Base-by-base conservation (phyloP, 1,139 yeast genomes). In the Scheffersomyces cryptocercus region DNA sequence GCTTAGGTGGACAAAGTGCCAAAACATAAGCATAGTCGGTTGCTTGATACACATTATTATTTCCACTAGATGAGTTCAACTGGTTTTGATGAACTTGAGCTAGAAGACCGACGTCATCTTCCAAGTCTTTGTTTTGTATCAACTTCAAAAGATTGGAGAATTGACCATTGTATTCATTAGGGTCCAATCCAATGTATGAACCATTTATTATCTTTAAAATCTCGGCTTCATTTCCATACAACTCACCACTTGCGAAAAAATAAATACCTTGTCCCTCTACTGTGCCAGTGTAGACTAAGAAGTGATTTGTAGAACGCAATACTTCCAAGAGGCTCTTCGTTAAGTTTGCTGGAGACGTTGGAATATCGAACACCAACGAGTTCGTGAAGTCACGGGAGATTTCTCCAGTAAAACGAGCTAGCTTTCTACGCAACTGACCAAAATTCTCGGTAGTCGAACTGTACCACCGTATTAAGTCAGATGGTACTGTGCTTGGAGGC, bases 401-500 rank as follows among this genome's bases (percentile, higher is more conserved):
- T 39, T 82, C 81, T 38, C 82, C 79, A 24, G 86, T 80, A 57
- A 91, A 88, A 55, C 97, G 81, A 16, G 88, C 80, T 45, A 91
- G 74, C 58, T 89, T 88, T 58, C 99, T 82, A 55, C 95, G 86
- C 44, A 88, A 74, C 43, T 89, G 86, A 32, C 97, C 91, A 51
- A 88, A 84, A 51, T 86, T 88, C 54, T 91, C 98, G 39, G 90
- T 81, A 0, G 93, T 80, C 3, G 88, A 79, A n/a, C 84, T 76
- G 49, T 84, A 82, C 96, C 96, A 88, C 43, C 89, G 75, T 20
- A 82, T 81, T 39, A 90, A 72, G 48, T 89, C 95, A 11, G 79
- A 66, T 4, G 77, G 70, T 12, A 75, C 73, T 3, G 54, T 55
- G n/a, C 14, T 14, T 14, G 74, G 65, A 1, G 96, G 88, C 0